phyloP scores from a whole-genome alignment of 2,329 filamentous ascomycete species.

The Ceratocystis papillata region DNA sequence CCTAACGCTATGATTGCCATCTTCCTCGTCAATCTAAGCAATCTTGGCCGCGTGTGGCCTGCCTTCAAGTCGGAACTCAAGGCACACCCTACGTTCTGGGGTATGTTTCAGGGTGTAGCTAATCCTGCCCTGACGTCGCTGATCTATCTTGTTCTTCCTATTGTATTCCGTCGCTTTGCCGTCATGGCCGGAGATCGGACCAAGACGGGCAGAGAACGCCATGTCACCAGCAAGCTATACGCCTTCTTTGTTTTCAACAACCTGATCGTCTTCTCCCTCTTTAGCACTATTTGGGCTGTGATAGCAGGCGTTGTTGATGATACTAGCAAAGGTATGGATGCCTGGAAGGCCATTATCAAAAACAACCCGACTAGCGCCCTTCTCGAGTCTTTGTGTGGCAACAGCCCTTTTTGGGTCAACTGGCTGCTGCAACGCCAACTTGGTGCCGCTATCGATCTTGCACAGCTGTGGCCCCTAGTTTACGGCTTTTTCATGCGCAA shows the following conservation, averaged over 20 bases:
- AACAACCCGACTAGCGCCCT: conserved; percentile 52
- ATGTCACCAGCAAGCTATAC: conserved; percentile 84
- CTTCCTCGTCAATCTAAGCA: conserved; percentile 76
- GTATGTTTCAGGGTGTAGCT: conserved; percentile 80
- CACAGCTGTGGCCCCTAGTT: conserved; percentile 73
- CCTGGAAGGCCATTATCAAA: conserved; percentile 58
- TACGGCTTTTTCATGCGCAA: conserved; percentile 76
- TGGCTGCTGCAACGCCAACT: conserved; percentile 89
- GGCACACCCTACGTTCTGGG: conserved; percentile 59
- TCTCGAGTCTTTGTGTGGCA: conserved; percentile 64
- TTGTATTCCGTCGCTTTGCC: conserved; percentile 79
- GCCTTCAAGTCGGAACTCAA: conserved; percentile 58
- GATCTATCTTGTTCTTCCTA: conserved; percentile 77
- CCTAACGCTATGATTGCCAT: conserved; percentile 92
- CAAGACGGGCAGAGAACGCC: conserved; percentile 82
- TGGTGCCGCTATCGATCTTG: conserved; percentile 86
- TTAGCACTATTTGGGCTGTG: conserved; percentile 70
- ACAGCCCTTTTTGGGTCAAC: conserved; percentile 88
- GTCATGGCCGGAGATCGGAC: conserved; percentile 77
- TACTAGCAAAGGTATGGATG: conserved; percentile 46
- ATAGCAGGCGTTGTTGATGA: conserved; percentile 53
- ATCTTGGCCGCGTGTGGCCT: conserved; percentile 69
- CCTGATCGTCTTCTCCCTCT: conserved; percentile 83
- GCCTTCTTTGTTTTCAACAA: conserved; percentile 98
- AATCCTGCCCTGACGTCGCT: conserved; percentile 80